A percentile compares a stretch with the other conserved stretches of the same genome.
Evolutionary conservation across 2,329 filamentous ascomycete genomes (phyloP).

Genomic region (Botrytis fragariae): DNA sequence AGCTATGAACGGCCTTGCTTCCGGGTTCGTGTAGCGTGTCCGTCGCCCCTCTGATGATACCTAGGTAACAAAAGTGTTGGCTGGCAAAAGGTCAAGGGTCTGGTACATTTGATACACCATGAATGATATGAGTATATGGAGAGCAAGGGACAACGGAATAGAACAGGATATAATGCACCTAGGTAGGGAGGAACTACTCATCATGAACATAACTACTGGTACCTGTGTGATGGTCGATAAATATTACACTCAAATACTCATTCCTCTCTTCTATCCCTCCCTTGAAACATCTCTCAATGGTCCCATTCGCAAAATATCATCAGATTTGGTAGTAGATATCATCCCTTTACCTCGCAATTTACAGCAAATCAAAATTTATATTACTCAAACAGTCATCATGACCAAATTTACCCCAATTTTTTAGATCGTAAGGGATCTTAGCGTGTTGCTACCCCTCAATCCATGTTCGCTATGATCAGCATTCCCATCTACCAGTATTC

Average conservation of each 20-base stretch:
- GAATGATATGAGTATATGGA: background rate
- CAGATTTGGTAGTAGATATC: background rate
- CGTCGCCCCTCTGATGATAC: background rate
- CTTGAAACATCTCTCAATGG: background rate
- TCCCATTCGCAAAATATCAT: background rate
- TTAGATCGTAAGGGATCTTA: background rate
- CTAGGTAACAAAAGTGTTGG: background rate
- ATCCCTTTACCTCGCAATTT: background rate
- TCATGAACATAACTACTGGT: too few species aligned
- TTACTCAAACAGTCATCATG: background rate
- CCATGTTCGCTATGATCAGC: background rate
- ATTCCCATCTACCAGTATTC: background rate
- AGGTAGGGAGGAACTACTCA: too few species aligned
- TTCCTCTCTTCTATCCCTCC: background rate
- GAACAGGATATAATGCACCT: too few species aligned
- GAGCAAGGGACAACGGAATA: background rate
- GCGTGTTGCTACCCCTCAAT: conserved; percentile 11
- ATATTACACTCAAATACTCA: background rate
- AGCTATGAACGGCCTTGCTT: background rate
- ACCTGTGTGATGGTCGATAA: background rate
- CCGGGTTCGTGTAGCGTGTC: background rate
- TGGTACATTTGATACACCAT: background rate
- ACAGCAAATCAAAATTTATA: background rate
- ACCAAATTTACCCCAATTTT: background rate
- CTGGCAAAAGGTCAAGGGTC: background rate